phyloP scores from a whole-genome alignment of 2,329 filamentous ascomycete genomes.

The Diaporthe citriasiana region DNA sequence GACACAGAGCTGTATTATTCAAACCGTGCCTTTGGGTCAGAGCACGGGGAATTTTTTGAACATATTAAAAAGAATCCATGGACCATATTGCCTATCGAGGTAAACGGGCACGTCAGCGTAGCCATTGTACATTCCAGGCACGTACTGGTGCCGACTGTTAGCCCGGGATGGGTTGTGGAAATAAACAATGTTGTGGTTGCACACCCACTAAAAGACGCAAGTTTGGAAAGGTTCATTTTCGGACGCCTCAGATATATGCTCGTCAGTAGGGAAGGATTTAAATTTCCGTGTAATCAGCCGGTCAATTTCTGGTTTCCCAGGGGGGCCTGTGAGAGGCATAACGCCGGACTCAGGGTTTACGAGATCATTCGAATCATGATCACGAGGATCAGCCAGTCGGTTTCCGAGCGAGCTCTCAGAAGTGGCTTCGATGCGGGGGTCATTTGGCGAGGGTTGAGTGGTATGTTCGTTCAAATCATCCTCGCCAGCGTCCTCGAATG shows the following conservation, averaged over 20 bases:
- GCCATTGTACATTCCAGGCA: not conserved
- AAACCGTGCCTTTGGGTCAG: not conserved
- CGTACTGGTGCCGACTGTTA: not conserved
- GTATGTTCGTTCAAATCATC: not conserved
- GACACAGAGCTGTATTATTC: not conserved
- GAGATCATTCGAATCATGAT: not conserved
- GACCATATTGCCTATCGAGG: not conserved
- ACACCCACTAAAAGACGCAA: not conserved
- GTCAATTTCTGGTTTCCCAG: not conserved
- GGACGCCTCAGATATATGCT: not conserved
- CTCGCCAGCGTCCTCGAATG: too few relatives aligned
- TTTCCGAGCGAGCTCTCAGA: not conserved
- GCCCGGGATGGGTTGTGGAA: not conserved
- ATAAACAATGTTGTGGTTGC: not conserved
- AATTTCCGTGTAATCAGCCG: not conserved
- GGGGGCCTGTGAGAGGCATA: too few relatives aligned
- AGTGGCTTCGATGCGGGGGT: not conserved
- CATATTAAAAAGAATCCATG: not conserved
- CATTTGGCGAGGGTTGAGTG: not conserved
- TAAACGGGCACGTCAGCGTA: not conserved
- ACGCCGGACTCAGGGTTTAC: not conserved
- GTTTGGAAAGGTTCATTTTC: not conserved
- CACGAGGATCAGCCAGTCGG: not conserved
- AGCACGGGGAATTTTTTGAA: not conserved
- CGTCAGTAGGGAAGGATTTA: not conserved